Evolutionary conservation across 176 grass and related monocot genomes (phyloP), one percentile per base, ranked within the genome.

Genomic region (Guadua angustifolia): DNA sequence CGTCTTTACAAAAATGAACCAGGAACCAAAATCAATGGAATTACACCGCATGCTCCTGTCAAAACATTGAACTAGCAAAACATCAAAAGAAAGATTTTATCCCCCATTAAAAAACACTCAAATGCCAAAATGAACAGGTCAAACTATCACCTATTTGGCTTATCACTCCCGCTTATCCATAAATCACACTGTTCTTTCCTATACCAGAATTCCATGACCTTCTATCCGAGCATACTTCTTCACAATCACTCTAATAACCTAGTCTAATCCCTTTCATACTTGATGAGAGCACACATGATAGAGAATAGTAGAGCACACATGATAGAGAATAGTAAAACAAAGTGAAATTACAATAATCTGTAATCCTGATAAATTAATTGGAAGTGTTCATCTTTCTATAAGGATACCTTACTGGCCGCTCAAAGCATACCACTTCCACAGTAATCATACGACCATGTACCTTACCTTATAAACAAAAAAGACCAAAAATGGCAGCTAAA

Each of bases 331-430:
- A 71, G 2, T 60, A 73, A 55, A 55, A 12, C 8, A 53, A 63
- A 6, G 24, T n/a, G 46, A 79, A 87, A 83, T 44, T 62, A 44
- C 52, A 84, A 75, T 44, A 71, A 69, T 74, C 13, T 66, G 44
- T 89, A 55, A 80, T 70, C 18, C 71, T 63, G 44, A 69, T 36
- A 75, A 79, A 83, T 69, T 52, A 80, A 74, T 69, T 80, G 45
- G 26, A 70, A 55, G 8, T 75, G 25, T 18, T 79, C 19, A 66
- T 63, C 36, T 80, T 75, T 83, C 75, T 79, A 84, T 75, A 49
- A 78, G 68, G 47, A 72, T 19, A 43, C 18, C 21, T 46, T 73
- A 52, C 42, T 55, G 52, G 39, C 68, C 0, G n/a, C 44, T 75
- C 46, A 43, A 80, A 84, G 43, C 51, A 79, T 73, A 74, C 11